These are phyloP conservation scores for Schizophyllum amplum DNA, from an alignment of 1,284 basidiomycete genomes.

Conservation along the genomic window DNA sequence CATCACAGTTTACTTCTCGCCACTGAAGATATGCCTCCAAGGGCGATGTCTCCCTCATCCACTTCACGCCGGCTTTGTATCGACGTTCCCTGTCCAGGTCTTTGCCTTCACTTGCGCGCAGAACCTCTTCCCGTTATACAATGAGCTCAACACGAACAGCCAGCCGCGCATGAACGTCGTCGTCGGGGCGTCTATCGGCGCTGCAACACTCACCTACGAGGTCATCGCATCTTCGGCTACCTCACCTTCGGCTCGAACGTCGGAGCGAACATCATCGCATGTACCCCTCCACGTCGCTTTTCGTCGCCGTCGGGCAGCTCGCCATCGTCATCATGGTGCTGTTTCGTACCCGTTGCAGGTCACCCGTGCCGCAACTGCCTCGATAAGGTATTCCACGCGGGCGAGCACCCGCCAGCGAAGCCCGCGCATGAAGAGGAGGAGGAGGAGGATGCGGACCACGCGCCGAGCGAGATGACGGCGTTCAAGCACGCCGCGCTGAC, in stretches of 20 bases:
- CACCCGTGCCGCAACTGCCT: constrained; percentile 91
- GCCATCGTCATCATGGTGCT: constrained; percentile 88
- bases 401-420: constrained; percentile 21
- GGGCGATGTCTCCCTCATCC: constrained; percentile 64
- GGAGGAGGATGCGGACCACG: constrained; percentile 42
- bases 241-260: constrained; percentile 84
- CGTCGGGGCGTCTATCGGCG: constrained; percentile 80
- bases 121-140: constrained; percentile 91
- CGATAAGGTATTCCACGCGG: constrained; percentile 75
- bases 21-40: constrained; percentile 49
- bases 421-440: constrained; percentile 31
- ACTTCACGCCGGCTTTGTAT: constrained; percentile 73
- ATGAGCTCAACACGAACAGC: constrained; percentile 80
- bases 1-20: constrained; percentile 65
- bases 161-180: constrained; percentile 85
- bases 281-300: constrained; percentile 90
- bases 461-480: constrained; percentile 55
- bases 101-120: constrained; percentile 91
- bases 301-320: constrained; percentile 89
- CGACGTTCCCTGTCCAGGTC: constrained; percentile 90
- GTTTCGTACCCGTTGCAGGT: constrained; percentile 93
- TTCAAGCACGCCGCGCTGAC: constrained; percentile 76
- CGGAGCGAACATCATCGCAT: constrained; percentile 89
- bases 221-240: constrained; percentile 86
- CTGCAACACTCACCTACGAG: constrained; percentile 74